Evolutionary conservation across 208 protist genomes (phyloP).

Genomic region (Trypanosoma caninum): DNA sequence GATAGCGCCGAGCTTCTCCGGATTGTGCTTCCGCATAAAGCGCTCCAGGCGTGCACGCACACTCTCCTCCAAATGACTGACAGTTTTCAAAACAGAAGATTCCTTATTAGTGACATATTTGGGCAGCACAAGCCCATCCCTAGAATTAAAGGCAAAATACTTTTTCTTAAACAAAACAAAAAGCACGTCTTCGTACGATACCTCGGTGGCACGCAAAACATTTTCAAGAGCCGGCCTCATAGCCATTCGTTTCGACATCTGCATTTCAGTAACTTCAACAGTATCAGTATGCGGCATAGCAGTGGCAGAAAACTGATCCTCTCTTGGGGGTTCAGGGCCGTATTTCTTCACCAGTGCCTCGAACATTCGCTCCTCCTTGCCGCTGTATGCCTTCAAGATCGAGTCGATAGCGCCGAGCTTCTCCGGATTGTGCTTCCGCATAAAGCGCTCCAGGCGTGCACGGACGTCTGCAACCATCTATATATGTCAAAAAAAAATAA

Average conservation of each 20-base stretch:
- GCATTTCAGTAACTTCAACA: neutral
- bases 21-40: constrained; percentile 17
- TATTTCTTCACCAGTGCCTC: constrained; percentile 69
- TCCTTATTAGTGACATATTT: too few relatives aligned
- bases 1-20: constrained; percentile 15
- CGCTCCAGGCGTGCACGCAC: neutral
- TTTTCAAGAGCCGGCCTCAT: neutral
- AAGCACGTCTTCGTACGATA: constrained; percentile 2
- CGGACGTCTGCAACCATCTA: neutral
- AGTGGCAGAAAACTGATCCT: neutral
- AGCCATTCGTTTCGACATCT: neutral
- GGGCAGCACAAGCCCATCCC: too few relatives aligned
- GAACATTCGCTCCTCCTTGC: constrained; percentile 65
- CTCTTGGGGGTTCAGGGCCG: constrained; percentile 49
- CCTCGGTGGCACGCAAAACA: neutral
- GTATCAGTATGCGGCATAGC: neutral
- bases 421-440: constrained; percentile 25
- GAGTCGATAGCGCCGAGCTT: constrained; percentile 16
- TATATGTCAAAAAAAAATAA: neutral
- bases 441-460: constrained; percentile 15
- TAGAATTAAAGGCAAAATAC: too few relatives aligned
- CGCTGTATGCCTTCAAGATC: constrained; percentile 35
- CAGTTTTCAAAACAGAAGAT: neutral
- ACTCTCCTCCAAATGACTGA: neutral
- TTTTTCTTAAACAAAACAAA: neutral